A percentile compares a stretch with the other conserved stretches of the same genome.
Conservation (phyloP, 2,329 filamentous ascomycete species). For the Rhinocladiella similis region DNA sequence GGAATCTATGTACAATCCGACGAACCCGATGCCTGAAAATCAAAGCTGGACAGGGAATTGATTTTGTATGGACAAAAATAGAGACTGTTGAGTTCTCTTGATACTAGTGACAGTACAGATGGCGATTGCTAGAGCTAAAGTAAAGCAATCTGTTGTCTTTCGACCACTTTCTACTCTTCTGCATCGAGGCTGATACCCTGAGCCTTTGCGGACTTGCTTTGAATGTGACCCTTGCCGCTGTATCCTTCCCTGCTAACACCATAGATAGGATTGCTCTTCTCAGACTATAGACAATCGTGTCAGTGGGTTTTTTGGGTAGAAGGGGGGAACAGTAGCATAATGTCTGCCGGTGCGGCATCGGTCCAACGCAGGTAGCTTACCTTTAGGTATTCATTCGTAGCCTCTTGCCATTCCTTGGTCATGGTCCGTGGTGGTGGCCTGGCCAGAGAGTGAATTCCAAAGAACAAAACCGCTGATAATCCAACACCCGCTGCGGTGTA, state of each 20-base stretch:
- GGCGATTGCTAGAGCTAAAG: neutral
- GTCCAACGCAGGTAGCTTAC: conserved; percentile 47
- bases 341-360: neutral
- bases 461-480: conserved; percentile 71
- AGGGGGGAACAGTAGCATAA: neutral
- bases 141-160: neutral
- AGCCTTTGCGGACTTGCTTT: conserved; percentile 53
- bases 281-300: conserved; percentile 55
- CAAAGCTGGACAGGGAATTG: conserved; percentile 14
- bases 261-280: conserved; percentile 83
- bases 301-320: conserved; percentile 1
- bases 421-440: conserved; percentile 77
- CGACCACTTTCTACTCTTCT: conserved; percentile 22
- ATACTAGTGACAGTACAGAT: conserved; percentile 22
- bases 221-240: conserved; percentile 74
- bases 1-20: conserved; percentile 22
- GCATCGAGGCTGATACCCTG: conserved; percentile 28
- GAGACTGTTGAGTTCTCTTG: conserved; percentile 17
- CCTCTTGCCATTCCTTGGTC: conserved; percentile 97
- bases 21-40: conserved; percentile 7
- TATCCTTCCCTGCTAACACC: conserved; percentile 80
- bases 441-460: conserved; percentile 68
- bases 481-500: conserved; percentile 70
- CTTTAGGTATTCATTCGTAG: conserved; percentile 89
- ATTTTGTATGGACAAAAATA: conserved; percentile 23